Base-by-base conservation (phyloP, 441 rosid genomes). In the Metrosideros polymorpha region DNA sequence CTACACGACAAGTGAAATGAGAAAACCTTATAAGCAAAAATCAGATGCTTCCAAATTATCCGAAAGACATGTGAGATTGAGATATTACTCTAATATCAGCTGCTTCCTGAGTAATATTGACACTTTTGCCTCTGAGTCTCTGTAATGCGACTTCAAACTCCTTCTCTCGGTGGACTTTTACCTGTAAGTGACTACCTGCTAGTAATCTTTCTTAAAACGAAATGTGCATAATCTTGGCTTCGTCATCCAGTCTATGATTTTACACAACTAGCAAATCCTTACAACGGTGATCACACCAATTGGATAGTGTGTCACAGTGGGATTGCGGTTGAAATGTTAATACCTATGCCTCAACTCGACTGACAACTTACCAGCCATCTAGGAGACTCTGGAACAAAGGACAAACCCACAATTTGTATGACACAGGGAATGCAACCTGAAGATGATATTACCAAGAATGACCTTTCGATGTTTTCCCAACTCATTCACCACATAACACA, bases 311-410 rank as follows among this genome's bases (percentile, higher is more conserved):
- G 82, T 71, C 49, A 71, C 43, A 39, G 49, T 39, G 0, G 29
- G 25, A 4, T 42, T 22, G 17, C 49, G 6, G 13, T 14, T 22
- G 29, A 1, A 71, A 71, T 71, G 9, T 71, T 24, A 71, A 39
- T 24, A 7, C 1, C 15, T 24, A 22, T 71, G 49, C 82, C 5
- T 39, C 82, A 39, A 22, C 29, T 18, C 27, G 17, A 39, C n/a
- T 6, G 43, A 71, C 18, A 59, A 82, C 89, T 85, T 86, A 94
- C 96, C 93, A 94, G 89, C 97, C 95, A 94, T 89, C 97, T 90
- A 8, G 96, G 95, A 84, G 97, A 94, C 85, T 95, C 96, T 1
- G 95, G 95, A 85, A 93, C 91, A 83, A 93, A 93, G 87, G 91
- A 93, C n/a, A 93, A 43, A 55, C 94, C 91, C 3, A 91, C 29